Evolutionary conservation across 2,329 filamentous ascomycete species (phyloP).

Genomic region (Alternaria ethzedia): DNA sequence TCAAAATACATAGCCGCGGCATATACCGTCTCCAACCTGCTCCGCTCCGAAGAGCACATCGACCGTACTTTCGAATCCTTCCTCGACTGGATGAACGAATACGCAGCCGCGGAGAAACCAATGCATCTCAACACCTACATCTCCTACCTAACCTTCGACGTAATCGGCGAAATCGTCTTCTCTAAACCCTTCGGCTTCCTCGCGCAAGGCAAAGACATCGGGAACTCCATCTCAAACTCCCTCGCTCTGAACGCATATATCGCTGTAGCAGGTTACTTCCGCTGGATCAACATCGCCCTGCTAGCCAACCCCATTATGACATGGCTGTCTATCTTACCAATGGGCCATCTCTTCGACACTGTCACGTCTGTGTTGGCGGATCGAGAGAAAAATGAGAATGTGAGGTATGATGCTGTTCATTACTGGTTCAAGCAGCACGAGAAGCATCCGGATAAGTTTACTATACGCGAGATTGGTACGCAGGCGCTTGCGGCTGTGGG

Average conservation of each 20-base stretch:
- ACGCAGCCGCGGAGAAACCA: neutral
- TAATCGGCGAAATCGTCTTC: conserved; percentile 48
- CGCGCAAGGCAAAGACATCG: conserved; percentile 42
- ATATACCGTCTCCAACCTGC: conserved; percentile 37
- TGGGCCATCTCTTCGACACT: conserved; percentile 50
- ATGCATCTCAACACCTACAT: conserved; percentile 46
- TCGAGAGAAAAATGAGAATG: conserved; percentile 42
- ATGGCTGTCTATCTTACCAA: conserved; percentile 44
- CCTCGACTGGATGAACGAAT: neutral
- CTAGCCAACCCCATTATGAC: conserved; percentile 49
- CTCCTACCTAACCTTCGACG: conserved; percentile 51
- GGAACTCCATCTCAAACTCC: conserved; percentile 44
- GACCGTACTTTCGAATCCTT: conserved; percentile 20
- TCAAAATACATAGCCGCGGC: conserved; percentile 18
- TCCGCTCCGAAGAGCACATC: conserved; percentile 31
- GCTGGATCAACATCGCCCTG: conserved; percentile 20
- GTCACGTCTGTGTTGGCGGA: conserved; percentile 38
- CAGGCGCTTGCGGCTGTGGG: conserved; percentile 47
- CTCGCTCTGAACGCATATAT: neutral
- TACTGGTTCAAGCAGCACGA: conserved; percentile 44
- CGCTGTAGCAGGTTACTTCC: conserved; percentile 16
- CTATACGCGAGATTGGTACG: conserved; percentile 44
- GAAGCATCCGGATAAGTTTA: conserved; percentile 43
- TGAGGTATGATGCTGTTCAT: conserved; percentile 47
- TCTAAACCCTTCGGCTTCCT: conserved; percentile 38